These are phyloP conservation scores for Potentilla sterilis DNA, from an alignment of 306 rosid species.

Conservation along the genomic window DNA sequence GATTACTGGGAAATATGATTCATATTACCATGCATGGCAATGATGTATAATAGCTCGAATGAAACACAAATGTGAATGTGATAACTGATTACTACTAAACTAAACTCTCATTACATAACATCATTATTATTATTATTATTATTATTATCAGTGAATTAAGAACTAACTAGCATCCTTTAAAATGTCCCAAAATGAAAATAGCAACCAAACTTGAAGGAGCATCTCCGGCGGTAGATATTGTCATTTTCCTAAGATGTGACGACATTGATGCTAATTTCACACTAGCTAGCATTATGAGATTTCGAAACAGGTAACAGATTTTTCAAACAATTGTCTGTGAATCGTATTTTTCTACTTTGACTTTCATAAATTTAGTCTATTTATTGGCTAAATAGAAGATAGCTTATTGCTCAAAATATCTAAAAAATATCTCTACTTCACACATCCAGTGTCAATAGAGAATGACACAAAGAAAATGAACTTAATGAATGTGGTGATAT, in stretches of 20 bases:
- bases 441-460: background rate
- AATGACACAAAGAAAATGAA: too few species aligned
- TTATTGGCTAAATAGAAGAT: background rate
- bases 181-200: too few species aligned
- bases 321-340: background rate
- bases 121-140: background rate
- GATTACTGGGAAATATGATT: too few species aligned
- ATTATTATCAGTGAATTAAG: background rate
- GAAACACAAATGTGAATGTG: background rate
- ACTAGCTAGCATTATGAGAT: background rate
- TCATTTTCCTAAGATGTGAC: background rate
- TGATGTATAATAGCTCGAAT: background rate
- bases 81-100: background rate
- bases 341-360: background rate
- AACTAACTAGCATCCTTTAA: background rate
- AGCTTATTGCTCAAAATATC: background rate
- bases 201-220: background rate
- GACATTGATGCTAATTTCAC: background rate
- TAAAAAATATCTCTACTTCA: background rate
- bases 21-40: background rate
- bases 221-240: background rate
- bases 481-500: too few species aligned
- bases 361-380: background rate
- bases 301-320: background rate
- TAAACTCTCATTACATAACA: background rate